Evolutionary conservation across 2,329 filamentous ascomycete genomes (phyloP), one percentile per base, ranked within the genome.

Genomic region (Pseudogymnoascus sp.): DNA sequence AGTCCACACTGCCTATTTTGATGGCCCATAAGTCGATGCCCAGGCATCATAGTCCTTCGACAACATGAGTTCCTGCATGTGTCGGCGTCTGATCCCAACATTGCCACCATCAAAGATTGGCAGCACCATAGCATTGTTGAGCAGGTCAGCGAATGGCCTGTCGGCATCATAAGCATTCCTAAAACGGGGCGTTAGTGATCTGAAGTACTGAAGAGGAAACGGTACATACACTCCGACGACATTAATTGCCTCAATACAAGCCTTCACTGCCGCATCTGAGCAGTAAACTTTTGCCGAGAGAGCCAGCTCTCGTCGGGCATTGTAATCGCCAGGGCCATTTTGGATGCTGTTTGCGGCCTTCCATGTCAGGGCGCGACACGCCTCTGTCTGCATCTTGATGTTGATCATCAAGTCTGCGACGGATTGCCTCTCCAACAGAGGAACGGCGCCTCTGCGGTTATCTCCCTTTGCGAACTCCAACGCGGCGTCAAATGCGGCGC

Each of bases 61-160:
- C 63, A 76, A 69, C 67, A 82, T 77, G 19, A 81, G 70, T 62
- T 73, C 72, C 67, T 82, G 76, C 62, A 82, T 66, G 62, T 80
- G 76, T 28, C 80, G 72, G 60, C 80, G 75, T 41, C 81, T 71
- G 5, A 83, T 76, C 0, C 81, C 81, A 9, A 83, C 75, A 68
- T 84, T 84, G 0, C 81, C 81, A 0, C 80, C 80, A 63, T 83
- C 81, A 62, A 83, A 83, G 23, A 78, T 76, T 2, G 79, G 79
- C 60, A 82, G 63, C 3, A 75, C 76, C 64, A 79, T 73, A 0
- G 78, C 80, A 64, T 76, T 76, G 36, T 78, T 77, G 25, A 81
- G 67, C 11, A 81, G 66, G 23, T 75, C 72, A 1, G 74, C 68
- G 65, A 82, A 82, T 1, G 75, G 76, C 25, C 49, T 55, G 25